Evolutionary conservation across 257 asterid genomes (phyloP).

Genomic region (Phtheirospermum japonicum): DNA sequence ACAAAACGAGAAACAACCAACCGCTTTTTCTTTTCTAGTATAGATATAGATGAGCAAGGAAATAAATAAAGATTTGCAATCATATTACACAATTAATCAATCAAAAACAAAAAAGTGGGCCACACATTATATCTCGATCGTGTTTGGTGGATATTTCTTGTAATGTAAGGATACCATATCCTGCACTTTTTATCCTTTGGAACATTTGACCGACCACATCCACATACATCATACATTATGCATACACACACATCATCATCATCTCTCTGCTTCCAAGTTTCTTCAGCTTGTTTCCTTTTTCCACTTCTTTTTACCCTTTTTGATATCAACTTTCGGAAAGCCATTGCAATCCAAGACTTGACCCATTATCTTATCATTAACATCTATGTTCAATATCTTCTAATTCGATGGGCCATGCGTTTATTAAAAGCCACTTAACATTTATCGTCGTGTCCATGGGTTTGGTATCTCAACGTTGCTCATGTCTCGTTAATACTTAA

Average conservation of each 20-base stretch:
- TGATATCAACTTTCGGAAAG: constrained; percentile 40
- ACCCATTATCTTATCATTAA: not conserved
- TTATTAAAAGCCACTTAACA: too few species aligned
- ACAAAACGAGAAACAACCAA: constrained; percentile 43
- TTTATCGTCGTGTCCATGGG: too few species aligned
- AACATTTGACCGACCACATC: constrained; percentile 38
- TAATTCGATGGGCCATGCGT: too few species aligned
- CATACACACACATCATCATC: not conserved
- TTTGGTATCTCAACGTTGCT: too few species aligned
- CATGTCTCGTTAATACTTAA: too few species aligned
- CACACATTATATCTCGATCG: constrained; percentile 1
- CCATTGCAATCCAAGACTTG: constrained; percentile 28
- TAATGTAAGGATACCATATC: constrained; percentile 42
- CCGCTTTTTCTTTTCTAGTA: constrained; percentile 20
- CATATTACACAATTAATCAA: constrained; percentile 17
- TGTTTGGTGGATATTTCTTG: constrained; percentile 46
- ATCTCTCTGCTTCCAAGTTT: not conserved
- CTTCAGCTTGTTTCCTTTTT: not conserved
- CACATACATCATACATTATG: too few species aligned
- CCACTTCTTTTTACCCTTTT: constrained; percentile 17
- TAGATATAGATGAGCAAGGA: not conserved
- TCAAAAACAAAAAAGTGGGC: constrained; percentile 1
- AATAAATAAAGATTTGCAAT: constrained; percentile 22
- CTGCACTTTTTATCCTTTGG: constrained; percentile 29
- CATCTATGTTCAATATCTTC: constrained; percentile 18